Base-by-base conservation (phyloP, 2,329 filamentous ascomycete species). In the Annulohypoxylon truncatum region DNA sequence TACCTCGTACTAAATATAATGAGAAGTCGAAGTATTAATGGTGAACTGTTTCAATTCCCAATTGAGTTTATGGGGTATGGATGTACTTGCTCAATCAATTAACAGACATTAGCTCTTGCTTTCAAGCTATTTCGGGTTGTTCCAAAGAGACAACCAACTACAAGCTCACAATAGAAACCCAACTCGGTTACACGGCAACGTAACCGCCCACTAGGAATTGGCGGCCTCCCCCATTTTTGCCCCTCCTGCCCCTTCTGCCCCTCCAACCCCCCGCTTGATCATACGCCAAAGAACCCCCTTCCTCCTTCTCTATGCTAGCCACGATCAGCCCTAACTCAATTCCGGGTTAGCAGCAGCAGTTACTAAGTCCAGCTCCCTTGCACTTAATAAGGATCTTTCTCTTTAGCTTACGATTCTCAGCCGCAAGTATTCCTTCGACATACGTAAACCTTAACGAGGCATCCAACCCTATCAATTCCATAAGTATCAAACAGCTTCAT, bases 291-390 rank as follows among this genome's bases (percentile, higher is more conserved):
- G 48, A 24, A n/a, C 8, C 29, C 26, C 26, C 46, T 22, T 24
- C 29, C 44, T 9, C 40, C 53, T n/a, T 28, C 40, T 24, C 15
- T 18, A 5, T 29, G 10, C 5, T 40, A 40, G 5, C 40, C 35
- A 31, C 26, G 12, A 59, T 59, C 54, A 66, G 64, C 64, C 64
- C 64, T 66, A 67, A 60, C 53, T 64, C 26, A 55, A 62, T 24
- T 42, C 15, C 13, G 18, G 35, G 35, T 38, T 50, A 47, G 5
- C 26, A 18, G 5, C 26, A 18, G 38, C 53, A 22, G 28, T 22
- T 59, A 33, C 20, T 22, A 18, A 33, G 13, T 46, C 46, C 15
- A 31, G 42, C 18, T 52, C 38, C 18, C 15, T 33, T 38, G 13
- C 4, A 9, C n/a, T 42, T 42, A 38, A 7, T 38, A 38, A 38